phyloP scores from a whole-genome alignment of 2,329 filamentous ascomycete genomes.

The Boeremia exigua region DNA sequence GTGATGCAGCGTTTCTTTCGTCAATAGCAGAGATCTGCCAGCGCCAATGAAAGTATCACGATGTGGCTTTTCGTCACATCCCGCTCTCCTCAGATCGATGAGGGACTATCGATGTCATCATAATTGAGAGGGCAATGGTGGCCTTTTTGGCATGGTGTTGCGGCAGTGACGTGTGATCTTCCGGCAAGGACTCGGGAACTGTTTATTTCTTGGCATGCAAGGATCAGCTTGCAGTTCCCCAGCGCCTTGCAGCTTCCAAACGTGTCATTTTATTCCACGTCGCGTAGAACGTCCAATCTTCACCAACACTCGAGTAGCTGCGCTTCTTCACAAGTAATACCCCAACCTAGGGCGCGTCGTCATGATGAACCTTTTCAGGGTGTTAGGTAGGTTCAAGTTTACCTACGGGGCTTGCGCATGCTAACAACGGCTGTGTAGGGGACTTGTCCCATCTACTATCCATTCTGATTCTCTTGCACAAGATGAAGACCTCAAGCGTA shows the following conservation, averaged over 20 bases:
- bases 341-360: constrained; percentile 29
- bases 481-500: constrained; percentile 91
- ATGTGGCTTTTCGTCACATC: too few relatives aligned
- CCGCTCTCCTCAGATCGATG: neutral
- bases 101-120: neutral
- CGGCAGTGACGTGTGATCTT: constrained; percentile 26
- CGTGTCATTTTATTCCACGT: constrained; percentile 46
- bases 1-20: too few relatives aligned
- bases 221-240: constrained; percentile 31
- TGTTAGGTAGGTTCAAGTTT: constrained; percentile 61
- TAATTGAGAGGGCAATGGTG: too few relatives aligned
- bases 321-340: constrained; percentile 23
- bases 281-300: constrained; percentile 12
- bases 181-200: constrained; percentile 25
- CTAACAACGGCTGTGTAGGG: constrained; percentile 59
- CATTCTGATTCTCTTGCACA: constrained; percentile 92
- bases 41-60: too few relatives aligned
- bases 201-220: constrained; percentile 29
- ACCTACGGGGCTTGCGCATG: constrained; percentile 20
- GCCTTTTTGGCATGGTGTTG: constrained; percentile 1
- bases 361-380: constrained; percentile 73
- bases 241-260: constrained; percentile 38
- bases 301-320: constrained; percentile 22
- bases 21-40: too few relatives aligned
- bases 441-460: constrained; percentile 96